Evolutionary conservation across 306 rosid species (phyloP), one percentile per base, ranked within the genome.

Genomic region (Corylus americana): DNA sequence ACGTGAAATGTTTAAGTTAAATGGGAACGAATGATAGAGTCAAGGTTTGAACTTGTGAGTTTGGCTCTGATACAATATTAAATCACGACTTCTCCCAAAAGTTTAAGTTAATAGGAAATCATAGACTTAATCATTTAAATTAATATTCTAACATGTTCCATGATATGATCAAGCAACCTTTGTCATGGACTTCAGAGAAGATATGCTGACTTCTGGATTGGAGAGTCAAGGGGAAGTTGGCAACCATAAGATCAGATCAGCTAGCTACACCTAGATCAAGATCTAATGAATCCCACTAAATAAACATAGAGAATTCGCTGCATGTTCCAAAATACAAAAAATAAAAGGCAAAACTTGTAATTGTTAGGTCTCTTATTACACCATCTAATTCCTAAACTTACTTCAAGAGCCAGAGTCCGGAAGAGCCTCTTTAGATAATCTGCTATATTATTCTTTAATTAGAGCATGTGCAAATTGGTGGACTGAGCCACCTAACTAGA

Each of bases 381-480:
- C 35, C 70, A 12, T 14, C 6, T 64, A 64, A 17, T 35, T 64
- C 12, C 35, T 14, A 64, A 64, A 31, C n/a, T 31, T 64, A 14
- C 70, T 4, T 12, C 70, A 64, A 11, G 20, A 14, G 47, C 47
- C 47, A 64, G 8, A 42, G 45, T 42, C 7, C 49, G 4, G 7
- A 47, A n/a, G 55, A 44, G 31, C 22, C 55, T 35, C 29, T 47
- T 45, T 44, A 12, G 57, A 70, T 69, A 57, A 75, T 61, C 58
- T 54, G 67, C 57, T 44, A 70, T 55, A 18, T 78, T 73, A 20
- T 53, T 42, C 45, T 55, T 70, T 74, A 63, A 66, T 82, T 11
- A 49, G 10, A 70, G 20, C 57, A 22, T 29, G 11, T 3, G 17
- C 59, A 57, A 78, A 16, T 17, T 27, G 5, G 81, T 20, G 66